Conservation (phyloP, 148 eudicot species). For the Silene conica region DNA sequence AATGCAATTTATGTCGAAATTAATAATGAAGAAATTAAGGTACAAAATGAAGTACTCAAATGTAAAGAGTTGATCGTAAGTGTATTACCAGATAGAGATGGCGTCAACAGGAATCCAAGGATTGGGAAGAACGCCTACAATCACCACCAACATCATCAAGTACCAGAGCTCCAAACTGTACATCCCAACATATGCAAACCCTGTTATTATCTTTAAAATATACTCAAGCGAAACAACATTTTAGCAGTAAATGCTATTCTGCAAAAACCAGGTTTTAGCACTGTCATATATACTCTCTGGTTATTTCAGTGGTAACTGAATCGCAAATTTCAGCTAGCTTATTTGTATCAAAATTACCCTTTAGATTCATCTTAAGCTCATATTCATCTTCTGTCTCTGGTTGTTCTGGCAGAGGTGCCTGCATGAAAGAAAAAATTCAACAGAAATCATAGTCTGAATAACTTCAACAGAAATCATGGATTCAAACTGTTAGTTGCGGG, state of each 20-base stretch:
- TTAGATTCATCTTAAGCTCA: constrained; percentile 44
- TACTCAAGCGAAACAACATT: background rate
- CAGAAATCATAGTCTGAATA: too few relatives aligned
- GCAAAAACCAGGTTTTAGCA: too few relatives aligned
- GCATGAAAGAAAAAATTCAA: constrained; percentile 24
- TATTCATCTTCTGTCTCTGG: constrained; percentile 83
- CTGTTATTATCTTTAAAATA: background rate
- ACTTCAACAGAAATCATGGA: too few relatives aligned
- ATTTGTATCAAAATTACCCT: background rate
- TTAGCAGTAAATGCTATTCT: background rate
- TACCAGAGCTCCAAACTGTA: constrained; percentile 91
- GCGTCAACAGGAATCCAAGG: constrained; percentile 77
- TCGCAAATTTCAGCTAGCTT: background rate
- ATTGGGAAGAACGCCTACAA: constrained; percentile 54
- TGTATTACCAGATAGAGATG: constrained; percentile 35
- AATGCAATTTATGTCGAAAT: background rate
- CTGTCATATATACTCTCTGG: background rate
- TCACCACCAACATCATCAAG: constrained; percentile 63
- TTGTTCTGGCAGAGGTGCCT: constrained; percentile 82
- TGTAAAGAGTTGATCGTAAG: background rate
- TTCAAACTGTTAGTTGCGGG: too few relatives aligned
- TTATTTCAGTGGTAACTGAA: background rate
- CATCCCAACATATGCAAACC: constrained; percentile 12
- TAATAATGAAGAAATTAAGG: background rate
- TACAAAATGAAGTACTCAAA: background rate